phyloP scores from a whole-genome alignment of 139 green algal species.

The Chlorella sp. region DNA sequence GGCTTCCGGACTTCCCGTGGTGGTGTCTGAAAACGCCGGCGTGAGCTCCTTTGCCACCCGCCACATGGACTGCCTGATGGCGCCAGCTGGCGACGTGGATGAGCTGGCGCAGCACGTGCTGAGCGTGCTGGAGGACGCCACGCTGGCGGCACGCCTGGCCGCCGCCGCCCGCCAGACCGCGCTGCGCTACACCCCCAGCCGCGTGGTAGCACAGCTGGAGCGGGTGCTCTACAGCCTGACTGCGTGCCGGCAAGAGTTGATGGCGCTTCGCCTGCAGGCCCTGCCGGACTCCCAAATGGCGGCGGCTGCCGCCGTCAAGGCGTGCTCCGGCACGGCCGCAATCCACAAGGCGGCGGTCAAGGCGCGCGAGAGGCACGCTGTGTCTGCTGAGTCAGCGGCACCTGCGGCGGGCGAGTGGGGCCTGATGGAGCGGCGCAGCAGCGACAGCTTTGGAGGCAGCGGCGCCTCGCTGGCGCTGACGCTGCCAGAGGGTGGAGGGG shows the following conservation, averaged over 20 bases:
- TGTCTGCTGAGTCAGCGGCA: not conserved
- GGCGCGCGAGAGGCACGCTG: not conserved
- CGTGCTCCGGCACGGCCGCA: slow-evolving; percentile 4
- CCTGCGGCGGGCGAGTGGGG: not conserved
- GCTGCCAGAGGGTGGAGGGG: too few relatives aligned
- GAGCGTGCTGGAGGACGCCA: slow-evolving; percentile 11
- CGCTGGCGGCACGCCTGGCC: slow-evolving; percentile 11
- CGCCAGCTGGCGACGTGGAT: slow-evolving; percentile 22
- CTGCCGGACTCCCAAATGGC: slow-evolving; percentile 49
- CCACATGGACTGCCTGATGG: slow-evolving; percentile 65
- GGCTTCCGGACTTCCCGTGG: slow-evolving; percentile 67
- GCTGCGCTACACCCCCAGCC: not conserved
- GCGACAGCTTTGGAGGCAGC: not conserved
- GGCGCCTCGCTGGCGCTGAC: too few relatives aligned
- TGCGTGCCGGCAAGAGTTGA: slow-evolving; percentile 58
- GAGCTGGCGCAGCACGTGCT: slow-evolving; percentile 28
- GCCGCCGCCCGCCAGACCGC: slow-evolving; percentile 14
- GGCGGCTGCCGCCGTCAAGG: not conserved
- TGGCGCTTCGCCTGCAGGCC: slow-evolving; percentile 51
- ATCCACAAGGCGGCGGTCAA: not conserved
- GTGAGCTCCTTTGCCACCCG: slow-evolving; percentile 63
- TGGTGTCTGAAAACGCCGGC: slow-evolving; percentile 66
- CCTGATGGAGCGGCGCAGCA: not conserved
- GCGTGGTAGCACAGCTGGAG: slow-evolving; percentile 57
- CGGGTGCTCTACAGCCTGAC: slow-evolving; percentile 68